Evolutionary conservation across 2,329 filamentous ascomycete genomes (phyloP).

Genomic region (Harringtonia lauricola): DNA sequence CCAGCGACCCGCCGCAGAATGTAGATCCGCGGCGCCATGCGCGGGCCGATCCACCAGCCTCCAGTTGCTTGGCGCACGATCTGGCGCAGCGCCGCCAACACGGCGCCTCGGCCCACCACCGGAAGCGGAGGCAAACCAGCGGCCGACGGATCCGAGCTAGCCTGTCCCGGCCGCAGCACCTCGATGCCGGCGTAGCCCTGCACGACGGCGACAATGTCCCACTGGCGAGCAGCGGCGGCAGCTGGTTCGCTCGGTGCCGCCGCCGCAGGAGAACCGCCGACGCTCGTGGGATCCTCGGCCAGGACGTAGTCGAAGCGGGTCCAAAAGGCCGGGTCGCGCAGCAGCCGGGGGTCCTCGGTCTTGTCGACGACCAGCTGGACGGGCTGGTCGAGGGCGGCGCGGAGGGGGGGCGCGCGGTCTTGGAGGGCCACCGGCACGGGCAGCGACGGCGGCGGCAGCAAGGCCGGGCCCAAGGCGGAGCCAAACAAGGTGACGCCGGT

Average conservation of each 20-base stretch:
- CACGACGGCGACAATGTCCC: conserved; percentile 46
- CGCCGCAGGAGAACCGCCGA: conserved; percentile 23
- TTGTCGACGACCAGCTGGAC: conserved; percentile 41
- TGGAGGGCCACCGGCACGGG: neutral
- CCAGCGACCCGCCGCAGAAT: conserved; percentile 30
- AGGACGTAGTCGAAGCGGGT: conserved; percentile 51
- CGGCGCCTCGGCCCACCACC: conserved; percentile 34
- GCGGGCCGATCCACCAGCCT: conserved; percentile 55
- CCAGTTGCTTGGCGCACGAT: conserved; percentile 35
- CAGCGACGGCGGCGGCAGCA: conserved; percentile 6
- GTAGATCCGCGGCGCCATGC: conserved; percentile 44
- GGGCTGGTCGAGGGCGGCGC: neutral
- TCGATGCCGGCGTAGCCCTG: conserved; percentile 49
- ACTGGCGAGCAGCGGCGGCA: conserved; percentile 19
- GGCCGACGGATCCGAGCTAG: conserved; percentile 2
- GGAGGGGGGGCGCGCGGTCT: conserved; percentile 12
- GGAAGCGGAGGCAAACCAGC: conserved; percentile 11
- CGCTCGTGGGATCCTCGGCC: conserved; percentile 35
- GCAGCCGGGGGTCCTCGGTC: conserved; percentile 39
- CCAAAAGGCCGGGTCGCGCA: conserved; percentile 47
- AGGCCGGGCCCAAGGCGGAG: conserved; percentile 22
- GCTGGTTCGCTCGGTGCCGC: neutral
- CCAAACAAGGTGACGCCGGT: conserved; percentile 59
- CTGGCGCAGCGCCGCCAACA: conserved; percentile 27
- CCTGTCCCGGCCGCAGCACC: conserved; percentile 37